Evolutionary conservation across 306 rosid genomes (phyloP), one percentile per base, ranked within the genome.

Genomic region (Quercus alba): DNA sequence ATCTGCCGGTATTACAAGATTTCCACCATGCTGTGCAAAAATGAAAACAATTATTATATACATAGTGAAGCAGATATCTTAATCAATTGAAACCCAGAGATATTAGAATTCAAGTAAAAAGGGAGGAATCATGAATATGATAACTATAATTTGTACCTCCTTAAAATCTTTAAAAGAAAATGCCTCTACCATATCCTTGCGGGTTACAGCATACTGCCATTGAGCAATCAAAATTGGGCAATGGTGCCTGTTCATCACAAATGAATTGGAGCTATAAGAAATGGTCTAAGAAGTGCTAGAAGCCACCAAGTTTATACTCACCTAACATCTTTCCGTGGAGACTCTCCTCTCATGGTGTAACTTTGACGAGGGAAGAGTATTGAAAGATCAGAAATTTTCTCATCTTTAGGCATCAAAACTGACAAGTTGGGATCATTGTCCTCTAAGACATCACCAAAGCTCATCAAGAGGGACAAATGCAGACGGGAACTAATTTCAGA

Each of bases 131-230:
- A 76, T 46, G 41, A 6, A 15, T 18, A 58, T 64, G 18, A 64
- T 55, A 41, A 82, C 58, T 63, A 77, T 41, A 84, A 81, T n/a
- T 56, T 13, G 31, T 84, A 91, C 99, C 98, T 90, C 86, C 55
- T 84, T 83, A 85, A 96, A 91, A 63, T 96, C 99, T 62, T 83
- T 62, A 30, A 93, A 96, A 55, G 83, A 87, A 90, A 91, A 93
- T 57, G 76, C 85, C 78, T 88, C 78, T 17, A 84, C 90, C 81
- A 78, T 69, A 82, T 96, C 98, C 83, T 91, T 91, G 75, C 98
- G 98, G 77, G 98, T 96, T 79, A 96, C 98, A 18, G 87, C 99
- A 86, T 87, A 58, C 80, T 93, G 99, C 94, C 86, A 84, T 76
- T 96, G 99, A 72, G 98, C 93, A 61, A 90, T 59, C 84, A 96